Conservation (phyloP, 345 rosid genomes). For the Salix koriyanagi region DNA sequence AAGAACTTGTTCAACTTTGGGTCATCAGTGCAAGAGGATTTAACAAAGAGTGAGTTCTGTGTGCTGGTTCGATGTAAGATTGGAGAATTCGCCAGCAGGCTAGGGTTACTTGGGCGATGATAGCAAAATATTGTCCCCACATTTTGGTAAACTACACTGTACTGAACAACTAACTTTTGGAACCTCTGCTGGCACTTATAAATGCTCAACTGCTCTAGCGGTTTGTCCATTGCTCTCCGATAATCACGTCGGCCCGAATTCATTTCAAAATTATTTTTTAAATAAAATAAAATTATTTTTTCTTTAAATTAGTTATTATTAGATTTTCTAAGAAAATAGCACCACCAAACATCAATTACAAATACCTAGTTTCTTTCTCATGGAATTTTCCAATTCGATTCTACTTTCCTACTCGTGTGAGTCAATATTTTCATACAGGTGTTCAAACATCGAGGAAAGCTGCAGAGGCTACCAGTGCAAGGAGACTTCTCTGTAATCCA, state of each 20-base stretch:
- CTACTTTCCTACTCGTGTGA: too few species aligned
- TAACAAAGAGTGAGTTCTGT: constrained; percentile 16
- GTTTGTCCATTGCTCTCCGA: not conserved
- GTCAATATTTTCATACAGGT: too few species aligned
- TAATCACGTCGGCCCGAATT: not conserved
- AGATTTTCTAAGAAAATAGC: too few species aligned
- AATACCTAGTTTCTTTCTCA: too few species aligned
- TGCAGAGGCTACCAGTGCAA: too few species aligned
- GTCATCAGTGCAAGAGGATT: constrained; percentile 28
- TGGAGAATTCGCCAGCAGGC: constrained; percentile 31
- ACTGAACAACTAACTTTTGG: constrained; percentile 9
- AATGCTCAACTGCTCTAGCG: not conserved
- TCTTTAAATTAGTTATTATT: too few species aligned
- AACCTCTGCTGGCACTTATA: not conserved
- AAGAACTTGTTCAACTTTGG: constrained; percentile 16
- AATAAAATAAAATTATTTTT: too few species aligned
- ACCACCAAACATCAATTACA: too few species aligned
- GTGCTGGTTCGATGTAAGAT: constrained; percentile 1
- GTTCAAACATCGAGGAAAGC: too few species aligned
- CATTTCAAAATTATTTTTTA: too few species aligned
- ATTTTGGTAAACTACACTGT: constrained; percentile 28
- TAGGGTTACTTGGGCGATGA: constrained; percentile 19
- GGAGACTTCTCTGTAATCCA: too few species aligned
- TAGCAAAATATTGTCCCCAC: constrained; percentile 8
- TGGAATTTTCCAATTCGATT: too few species aligned